Conservation (phyloP, 2,329 filamentous ascomycete genomes). For the Blastomyces gilchristii region DNA sequence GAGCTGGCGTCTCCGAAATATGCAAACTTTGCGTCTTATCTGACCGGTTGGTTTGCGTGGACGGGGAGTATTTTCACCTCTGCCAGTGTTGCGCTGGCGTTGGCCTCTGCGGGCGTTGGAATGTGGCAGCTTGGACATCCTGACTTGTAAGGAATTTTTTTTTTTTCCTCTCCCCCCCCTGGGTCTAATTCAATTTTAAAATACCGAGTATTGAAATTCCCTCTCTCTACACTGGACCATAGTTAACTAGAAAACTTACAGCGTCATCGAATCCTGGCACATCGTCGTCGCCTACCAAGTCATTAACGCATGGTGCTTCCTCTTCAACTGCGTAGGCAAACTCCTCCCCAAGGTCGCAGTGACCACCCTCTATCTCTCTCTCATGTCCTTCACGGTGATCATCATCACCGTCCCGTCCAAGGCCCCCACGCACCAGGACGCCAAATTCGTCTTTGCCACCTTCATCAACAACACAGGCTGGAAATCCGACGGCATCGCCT, state of each 20-base stretch:
- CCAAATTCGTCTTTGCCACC: conserved; percentile 43
- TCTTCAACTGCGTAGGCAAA: conserved; percentile 40
- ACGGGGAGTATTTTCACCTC: conserved; percentile 46
- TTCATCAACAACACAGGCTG: conserved; percentile 45
- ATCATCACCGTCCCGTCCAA: conserved; percentile 40
- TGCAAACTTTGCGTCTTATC: conserved; percentile 38
- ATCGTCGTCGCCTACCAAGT: conserved; percentile 38
- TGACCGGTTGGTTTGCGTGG: conserved; percentile 45
- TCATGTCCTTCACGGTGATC: conserved; percentile 41
- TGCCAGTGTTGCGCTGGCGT: conserved; percentile 42
- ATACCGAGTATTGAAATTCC: too few species aligned
- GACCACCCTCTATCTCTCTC: conserved; percentile 37
- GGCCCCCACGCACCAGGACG: conserved; percentile 35
- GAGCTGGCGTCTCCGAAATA: conserved; percentile 39
- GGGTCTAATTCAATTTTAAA: too few species aligned
- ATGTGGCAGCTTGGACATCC: conserved; percentile 45
- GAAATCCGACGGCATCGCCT: conserved; percentile 39
- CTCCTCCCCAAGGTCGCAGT: conserved; percentile 33
- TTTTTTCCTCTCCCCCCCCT: too few species aligned
- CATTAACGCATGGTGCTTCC: conserved; percentile 39
- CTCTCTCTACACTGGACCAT: background rate
- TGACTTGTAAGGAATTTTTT: conserved; percentile 36
- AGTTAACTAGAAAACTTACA: conserved; percentile 14
- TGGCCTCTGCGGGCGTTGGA: conserved; percentile 41
- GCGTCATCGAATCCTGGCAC: conserved; percentile 28